Conservation (phyloP, 2,329 filamentous ascomycete genomes). For the Phialophora chinensis region DNA sequence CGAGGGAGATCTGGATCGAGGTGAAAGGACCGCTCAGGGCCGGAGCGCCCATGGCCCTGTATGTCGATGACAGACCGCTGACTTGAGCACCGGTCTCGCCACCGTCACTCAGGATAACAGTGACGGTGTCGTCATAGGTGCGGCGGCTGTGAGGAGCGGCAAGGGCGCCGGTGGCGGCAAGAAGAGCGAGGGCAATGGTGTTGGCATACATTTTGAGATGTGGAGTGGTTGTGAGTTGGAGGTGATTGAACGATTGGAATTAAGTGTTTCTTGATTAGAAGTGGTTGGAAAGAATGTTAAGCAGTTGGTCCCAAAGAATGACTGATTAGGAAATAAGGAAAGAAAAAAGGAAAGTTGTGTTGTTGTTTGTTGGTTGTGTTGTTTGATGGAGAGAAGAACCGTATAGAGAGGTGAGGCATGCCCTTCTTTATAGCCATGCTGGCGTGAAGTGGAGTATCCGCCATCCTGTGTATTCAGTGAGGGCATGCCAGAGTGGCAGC, state of each 20-base stretch:
- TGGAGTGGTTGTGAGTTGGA: constrained; percentile 10
- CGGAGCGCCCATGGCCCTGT: constrained; percentile 17
- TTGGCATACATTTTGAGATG: constrained; percentile 20
- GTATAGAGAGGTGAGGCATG: neutral
- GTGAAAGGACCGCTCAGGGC: constrained; percentile 29
- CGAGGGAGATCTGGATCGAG: constrained; percentile 30
- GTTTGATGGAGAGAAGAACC: constrained; percentile 15
- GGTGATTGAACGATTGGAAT: constrained; percentile 15
- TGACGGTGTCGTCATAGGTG: constrained; percentile 26
- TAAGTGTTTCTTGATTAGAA: constrained; percentile 12
- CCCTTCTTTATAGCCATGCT: constrained; percentile 13
- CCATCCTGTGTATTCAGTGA: neutral
- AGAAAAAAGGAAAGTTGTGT: constrained; percentile 23
- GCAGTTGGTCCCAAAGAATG: constrained; percentile 14
- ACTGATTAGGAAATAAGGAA: constrained; percentile 25
- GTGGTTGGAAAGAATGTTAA: constrained; percentile 18
- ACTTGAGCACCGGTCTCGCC: constrained; percentile 23
- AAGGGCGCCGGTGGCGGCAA: constrained; percentile 33
- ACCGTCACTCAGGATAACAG: constrained; percentile 31
- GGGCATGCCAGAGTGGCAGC: neutral
- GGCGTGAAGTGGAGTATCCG: neutral
- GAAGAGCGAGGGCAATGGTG: constrained; percentile 24
- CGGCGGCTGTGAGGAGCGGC: constrained; percentile 30
- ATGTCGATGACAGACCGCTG: constrained; percentile 17
- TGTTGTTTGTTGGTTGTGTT: constrained; percentile 19